Evolutionary conservation across 495 filamentous ascomycete genomes (phyloP), one percentile per base, ranked within the genome.

Genomic region (Cenococcum geophilum): DNA sequence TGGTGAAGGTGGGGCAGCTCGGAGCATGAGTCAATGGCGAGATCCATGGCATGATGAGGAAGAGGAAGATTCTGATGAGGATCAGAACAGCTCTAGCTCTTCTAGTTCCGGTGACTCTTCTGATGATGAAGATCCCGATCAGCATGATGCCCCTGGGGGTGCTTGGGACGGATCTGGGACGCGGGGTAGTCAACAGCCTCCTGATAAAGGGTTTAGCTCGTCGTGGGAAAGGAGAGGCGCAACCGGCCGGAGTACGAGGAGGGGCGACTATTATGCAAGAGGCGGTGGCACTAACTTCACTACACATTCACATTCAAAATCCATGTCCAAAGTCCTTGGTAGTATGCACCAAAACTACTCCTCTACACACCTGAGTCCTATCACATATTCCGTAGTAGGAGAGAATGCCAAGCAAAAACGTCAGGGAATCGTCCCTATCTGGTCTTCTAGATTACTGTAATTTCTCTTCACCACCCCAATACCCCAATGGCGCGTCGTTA

Each of bases 81-180:
- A 67, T 22, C 18, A 32, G 14, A 8, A 23, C 25, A 35, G 21
- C 25, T 49, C 43, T 32, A 43, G 42, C 25, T 23, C 11, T 20
- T 25, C 42, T 18, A 48, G 55, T 10, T 57, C 61, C 21, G 36
- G 10, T 32, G 60, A 59, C 48, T 56, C 55, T 4, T 59, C 59
- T 4, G 59, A 59, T 16, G 64, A 63, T 49, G 47, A 58, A 35
- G 60, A 58, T 21, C 43, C 35, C n/a, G 23, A 59, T 27, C n/a
- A 23, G 4, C 5, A 18, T 8, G 50, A 53, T 40, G 40, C 37
- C 3, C 34, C 55, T 4, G 60, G 60, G 2, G 57, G 52, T 12
- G 40, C 52, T 18, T 57, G 55, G 23, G 57, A 51, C 5, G 64
- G 56, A 22, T 59, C 60, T n/a, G 55, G 55, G 34, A n/a, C 12